These are phyloP conservation scores for Aspergillus latus DNA, from an alignment of 2,329 filamentous ascomycete genomes.

Conservation along the genomic window DNA sequence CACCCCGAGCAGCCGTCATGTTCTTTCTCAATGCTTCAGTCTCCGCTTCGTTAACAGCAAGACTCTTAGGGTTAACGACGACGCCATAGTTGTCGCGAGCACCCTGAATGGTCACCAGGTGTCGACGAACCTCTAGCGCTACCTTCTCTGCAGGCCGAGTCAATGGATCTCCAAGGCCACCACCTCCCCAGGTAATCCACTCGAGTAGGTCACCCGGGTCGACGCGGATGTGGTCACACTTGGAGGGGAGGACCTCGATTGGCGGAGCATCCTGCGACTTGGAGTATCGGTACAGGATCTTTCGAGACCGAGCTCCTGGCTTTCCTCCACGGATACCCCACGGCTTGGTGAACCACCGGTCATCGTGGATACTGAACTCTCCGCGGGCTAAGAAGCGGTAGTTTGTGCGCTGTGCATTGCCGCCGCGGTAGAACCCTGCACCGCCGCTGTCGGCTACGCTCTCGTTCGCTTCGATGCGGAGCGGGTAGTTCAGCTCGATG, in stretches of 20 bases:
- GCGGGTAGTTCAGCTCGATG: constrained; percentile 50
- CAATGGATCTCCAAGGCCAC: constrained; percentile 50
- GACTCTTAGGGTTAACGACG: constrained; percentile 39
- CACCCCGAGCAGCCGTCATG: constrained; percentile 26
- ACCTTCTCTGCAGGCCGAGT: constrained; percentile 46
- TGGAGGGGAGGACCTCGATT: constrained; percentile 43
- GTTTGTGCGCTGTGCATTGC: constrained; percentile 50
- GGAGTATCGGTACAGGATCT: constrained; percentile 46
- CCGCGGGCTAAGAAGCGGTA: constrained; percentile 50
- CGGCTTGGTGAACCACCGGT: constrained; percentile 52
- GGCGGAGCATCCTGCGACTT: constrained; percentile 33
- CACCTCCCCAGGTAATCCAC: constrained; percentile 54
- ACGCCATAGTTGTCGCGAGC: constrained; percentile 49
- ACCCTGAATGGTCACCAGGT: constrained; percentile 46
- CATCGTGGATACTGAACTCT: constrained; percentile 51
- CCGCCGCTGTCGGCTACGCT: constrained; percentile 50
- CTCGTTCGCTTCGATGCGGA: constrained; percentile 51
- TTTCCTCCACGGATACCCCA: constrained; percentile 51
- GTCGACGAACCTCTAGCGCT: constrained; percentile 48
- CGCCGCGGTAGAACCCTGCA: constrained; percentile 49
- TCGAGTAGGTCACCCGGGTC: constrained; percentile 50
- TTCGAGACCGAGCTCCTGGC: constrained; percentile 46
- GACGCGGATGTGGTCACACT: constrained; percentile 51
- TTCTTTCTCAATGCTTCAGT: constrained; percentile 38
- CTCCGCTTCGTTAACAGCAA: constrained; percentile 36